Base-by-base conservation (phyloP, 495 filamentous ascomycete genomes). In the Aspergillus baeticus region DNA sequence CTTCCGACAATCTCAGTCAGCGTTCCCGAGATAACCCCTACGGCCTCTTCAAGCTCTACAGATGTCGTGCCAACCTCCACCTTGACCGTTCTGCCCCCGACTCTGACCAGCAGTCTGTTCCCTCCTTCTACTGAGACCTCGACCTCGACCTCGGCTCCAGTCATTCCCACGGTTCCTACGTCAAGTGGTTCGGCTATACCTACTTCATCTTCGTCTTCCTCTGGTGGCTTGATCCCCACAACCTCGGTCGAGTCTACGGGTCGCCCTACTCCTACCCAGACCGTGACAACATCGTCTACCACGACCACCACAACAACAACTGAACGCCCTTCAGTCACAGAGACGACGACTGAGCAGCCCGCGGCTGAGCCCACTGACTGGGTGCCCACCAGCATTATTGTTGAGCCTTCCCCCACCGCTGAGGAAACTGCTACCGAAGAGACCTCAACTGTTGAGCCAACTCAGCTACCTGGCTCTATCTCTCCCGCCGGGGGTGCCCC, bases 401-500 rank as follows among this genome's bases (percentile, higher is more conserved):
- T 63, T 37, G 62, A 64, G 48, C 57, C 45, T 18, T 42, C 63
- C 20, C 55, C 57, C 37, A 64, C 63, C 22, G 43, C 64, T 1
- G 41, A 66, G 51, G 54, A 63, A 6, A 65, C 65, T 1, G 38
- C 68, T 1, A 64, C 69, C 15, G 57, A 65, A 36, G 55, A 58
- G 23, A 58, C 64, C 8, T 69, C 73, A 14, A 70, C 55, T 13
- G 77, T 72, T n/a, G 73, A 75, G 8, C 83, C 89, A 0, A 78
- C 84, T 0, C 66, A 70, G 26, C 76, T 95, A 38, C 92, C 93
- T 10, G 83, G 81, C 55, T 81, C 89, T 23, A 94, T 98, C 57
- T 79, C 83, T 18, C 91, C 92, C 10, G 76, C 81, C 21, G 77
- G 71, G 31, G 77, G 77, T 33, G 63, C 77, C n/a, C 69, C 73